Percentiles rank a stretch among this genome's conserved stretches.
These are phyloP conservation scores for Exophiala calicioides DNA, from an alignment of 2,329 filamentous ascomycete species.

Conservation along the genomic window DNA sequence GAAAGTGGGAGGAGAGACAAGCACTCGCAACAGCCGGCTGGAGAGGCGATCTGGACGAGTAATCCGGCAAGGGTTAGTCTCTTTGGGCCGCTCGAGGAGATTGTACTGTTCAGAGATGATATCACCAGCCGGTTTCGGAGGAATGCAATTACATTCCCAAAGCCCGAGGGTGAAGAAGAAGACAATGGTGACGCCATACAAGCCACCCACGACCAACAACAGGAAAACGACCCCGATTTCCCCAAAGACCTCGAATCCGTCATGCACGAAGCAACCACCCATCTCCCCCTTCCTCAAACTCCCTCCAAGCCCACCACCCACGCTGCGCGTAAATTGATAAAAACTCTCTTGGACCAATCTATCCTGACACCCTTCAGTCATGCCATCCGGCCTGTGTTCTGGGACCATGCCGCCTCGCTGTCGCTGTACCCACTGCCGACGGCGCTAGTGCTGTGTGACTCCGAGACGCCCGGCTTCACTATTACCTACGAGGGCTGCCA, in stretches of 20 bases:
- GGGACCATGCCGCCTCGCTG: constrained; percentile 78
- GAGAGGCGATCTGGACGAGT: constrained; percentile 81
- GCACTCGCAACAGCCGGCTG: constrained; percentile 57
- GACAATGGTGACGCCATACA: constrained; percentile 32
- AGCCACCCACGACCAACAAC: constrained; percentile 37
- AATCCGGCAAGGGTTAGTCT: constrained; percentile 81
- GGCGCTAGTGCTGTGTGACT: constrained; percentile 77
- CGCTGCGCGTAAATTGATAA: constrained; percentile 75
- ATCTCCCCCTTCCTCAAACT: constrained; percentile 26
- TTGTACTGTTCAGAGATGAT: constrained; percentile 86
- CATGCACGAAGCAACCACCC: constrained; percentile 31
- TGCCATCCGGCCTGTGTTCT: constrained; percentile 76
- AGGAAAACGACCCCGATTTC: constrained; percentile 35
- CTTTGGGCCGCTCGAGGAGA: constrained; percentile 85
- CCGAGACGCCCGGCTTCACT: constrained; percentile 77
- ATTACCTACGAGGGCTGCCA: constrained; percentile 94
- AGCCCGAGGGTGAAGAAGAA: constrained; percentile 37
- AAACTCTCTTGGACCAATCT: constrained; percentile 88
- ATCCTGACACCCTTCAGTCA: constrained; percentile 84
- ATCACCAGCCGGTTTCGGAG: constrained; percentile 76
- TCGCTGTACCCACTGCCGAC: constrained; percentile 88
- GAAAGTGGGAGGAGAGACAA: constrained; percentile 59
- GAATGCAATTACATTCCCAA: constrained; percentile 70
- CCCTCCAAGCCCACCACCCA: constrained; percentile 32
- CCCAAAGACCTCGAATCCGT: constrained; percentile 12